Conservation (phyloP, 2,329 filamentous ascomycete genomes). For the Aureobasidium melanogenum region DNA sequence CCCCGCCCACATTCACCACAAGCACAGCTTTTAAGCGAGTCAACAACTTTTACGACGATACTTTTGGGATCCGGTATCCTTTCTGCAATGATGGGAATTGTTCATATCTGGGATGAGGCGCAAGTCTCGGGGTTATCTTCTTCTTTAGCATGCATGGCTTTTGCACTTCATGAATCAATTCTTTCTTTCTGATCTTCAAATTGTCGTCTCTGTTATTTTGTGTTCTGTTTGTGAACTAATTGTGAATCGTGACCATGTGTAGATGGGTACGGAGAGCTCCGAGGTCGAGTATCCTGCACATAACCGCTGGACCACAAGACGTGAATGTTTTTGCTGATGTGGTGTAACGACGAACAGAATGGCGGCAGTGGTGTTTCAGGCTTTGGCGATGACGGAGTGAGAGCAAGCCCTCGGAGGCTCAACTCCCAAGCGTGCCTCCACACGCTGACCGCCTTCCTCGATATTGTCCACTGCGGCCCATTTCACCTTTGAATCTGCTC, state of each 20-base stretch:
- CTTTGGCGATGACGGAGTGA: slow-evolving; percentile 1
- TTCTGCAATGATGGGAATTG: background rate
- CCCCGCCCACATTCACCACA: slow-evolving; percentile 1
- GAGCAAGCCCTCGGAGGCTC: background rate
- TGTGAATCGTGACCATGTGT: background rate
- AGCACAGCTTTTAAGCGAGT: background rate
- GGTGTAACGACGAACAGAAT: background rate
- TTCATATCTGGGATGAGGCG: background rate
- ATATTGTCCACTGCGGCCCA: background rate
- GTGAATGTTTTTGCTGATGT: background rate
- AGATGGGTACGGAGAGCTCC: background rate
- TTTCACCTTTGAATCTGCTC: background rate
- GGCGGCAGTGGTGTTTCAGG: background rate
- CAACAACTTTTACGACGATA: background rate
- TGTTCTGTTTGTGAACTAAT: background rate
- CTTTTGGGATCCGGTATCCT: background rate
- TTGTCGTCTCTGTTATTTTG: background rate
- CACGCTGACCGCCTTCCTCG: slow-evolving; percentile 7
- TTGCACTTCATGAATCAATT: background rate
- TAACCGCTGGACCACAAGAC: background rate
- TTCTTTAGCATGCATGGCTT: background rate
- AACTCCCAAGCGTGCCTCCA: background rate
- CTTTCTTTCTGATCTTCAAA: background rate
- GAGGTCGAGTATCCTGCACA: background rate
- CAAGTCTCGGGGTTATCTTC: background rate